Evolutionary conservation across 2,329 filamentous ascomycete species (phyloP).

Genomic region (Epichloe coenophiala): DNA sequence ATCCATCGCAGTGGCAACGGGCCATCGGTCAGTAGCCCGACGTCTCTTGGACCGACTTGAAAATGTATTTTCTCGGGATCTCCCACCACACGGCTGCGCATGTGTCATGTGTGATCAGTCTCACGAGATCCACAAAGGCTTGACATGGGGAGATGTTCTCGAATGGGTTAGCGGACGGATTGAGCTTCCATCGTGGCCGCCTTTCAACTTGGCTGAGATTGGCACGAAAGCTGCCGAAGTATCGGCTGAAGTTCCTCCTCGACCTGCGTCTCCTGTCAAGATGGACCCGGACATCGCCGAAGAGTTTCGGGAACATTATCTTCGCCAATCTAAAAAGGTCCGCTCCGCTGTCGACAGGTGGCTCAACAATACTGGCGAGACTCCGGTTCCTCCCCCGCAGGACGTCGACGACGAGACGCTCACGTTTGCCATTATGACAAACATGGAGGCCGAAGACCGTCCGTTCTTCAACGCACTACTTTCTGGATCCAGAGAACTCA

Average conservation of each 20-base stretch:
- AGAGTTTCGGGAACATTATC: slow-evolving; percentile 83
- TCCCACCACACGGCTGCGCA: slow-evolving; percentile 71
- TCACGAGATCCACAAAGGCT: slow-evolving; percentile 51
- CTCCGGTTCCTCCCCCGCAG: slow-evolving; percentile 64
- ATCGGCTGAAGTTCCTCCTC: slow-evolving; percentile 44
- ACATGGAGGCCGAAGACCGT: slow-evolving; percentile 60
- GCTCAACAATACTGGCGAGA: slow-evolving; percentile 68
- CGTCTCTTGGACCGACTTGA: slow-evolving; percentile 80
- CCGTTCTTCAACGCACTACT: slow-evolving; percentile 74
- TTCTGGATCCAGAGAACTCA: slow-evolving; percentile 43
- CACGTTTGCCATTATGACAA: slow-evolving; percentile 85
- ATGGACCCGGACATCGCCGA: slow-evolving; percentile 90
- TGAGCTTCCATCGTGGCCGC: slow-evolving; percentile 79
- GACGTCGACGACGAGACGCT: slow-evolving; percentile 92
- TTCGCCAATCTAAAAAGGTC: slow-evolving; percentile 88
- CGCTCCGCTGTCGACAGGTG: slow-evolving; percentile 83
- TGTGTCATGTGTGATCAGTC: slow-evolving; percentile 68
- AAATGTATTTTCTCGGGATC: slow-evolving; percentile 85
- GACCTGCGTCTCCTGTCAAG: slow-evolving; percentile 51
- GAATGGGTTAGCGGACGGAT: slow-evolving; percentile 83
- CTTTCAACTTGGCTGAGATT: slow-evolving; percentile 59
- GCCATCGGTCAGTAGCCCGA: slow-evolving; percentile 87
- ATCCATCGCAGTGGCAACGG: slow-evolving; percentile 86
- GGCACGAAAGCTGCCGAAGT: slow-evolving; percentile 45
- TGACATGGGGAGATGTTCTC: slow-evolving; percentile 91